phyloP scores from a whole-genome alignment of 306 rosid genomes.

The Styphnolobium japonicum region DNA sequence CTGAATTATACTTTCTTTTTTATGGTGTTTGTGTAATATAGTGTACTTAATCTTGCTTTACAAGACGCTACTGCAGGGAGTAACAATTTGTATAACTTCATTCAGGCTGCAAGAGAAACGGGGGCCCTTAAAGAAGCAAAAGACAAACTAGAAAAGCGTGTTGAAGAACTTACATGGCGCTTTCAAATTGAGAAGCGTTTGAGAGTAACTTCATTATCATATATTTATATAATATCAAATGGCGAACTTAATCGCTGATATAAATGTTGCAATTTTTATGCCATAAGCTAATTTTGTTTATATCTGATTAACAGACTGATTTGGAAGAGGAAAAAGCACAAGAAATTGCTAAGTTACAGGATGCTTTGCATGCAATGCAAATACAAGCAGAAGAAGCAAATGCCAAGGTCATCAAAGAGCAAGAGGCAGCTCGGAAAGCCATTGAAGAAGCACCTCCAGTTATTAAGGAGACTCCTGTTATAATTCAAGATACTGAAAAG shows the following conservation, averaged over 20 bases:
- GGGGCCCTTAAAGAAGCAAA: conserved; percentile 99
- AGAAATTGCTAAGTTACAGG: conserved; percentile 75
- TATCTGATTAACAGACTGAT: conserved; percentile 66
- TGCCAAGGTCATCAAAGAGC: conserved; percentile 75
- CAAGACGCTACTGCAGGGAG: conserved; percentile 12
- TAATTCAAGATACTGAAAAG: conserved; percentile 88
- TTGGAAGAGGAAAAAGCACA: conserved; percentile 95
- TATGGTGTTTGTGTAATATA: conserved; percentile 28
- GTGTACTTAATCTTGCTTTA: conserved; percentile 9
- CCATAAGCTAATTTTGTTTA: conserved; percentile 11
- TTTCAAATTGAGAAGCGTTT: conserved; percentile 96
- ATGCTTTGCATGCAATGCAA: conserved; percentile 79
- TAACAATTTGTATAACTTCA: conserved; percentile 28
- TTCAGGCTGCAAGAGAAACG: conserved; percentile 97
- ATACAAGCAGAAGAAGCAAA: conserved; percentile 90
- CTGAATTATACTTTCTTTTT: conserved; percentile 24
- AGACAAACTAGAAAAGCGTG: conserved; percentile 98
- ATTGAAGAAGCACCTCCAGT: conserved; percentile 98
- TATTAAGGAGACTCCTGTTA: conserved; percentile 94
- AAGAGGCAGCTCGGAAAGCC: conserved; percentile 81
- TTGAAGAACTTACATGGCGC: conserved; percentile 99
- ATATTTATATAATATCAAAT: conserved; percentile 6
- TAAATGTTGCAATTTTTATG: not conserved
- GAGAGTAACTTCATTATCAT: conserved; percentile 60
- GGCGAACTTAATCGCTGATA: conserved; percentile 17